phyloP scores from a whole-genome alignment of 2,329 filamentous ascomycete species.

The Claviceps quebecensis region DNA sequence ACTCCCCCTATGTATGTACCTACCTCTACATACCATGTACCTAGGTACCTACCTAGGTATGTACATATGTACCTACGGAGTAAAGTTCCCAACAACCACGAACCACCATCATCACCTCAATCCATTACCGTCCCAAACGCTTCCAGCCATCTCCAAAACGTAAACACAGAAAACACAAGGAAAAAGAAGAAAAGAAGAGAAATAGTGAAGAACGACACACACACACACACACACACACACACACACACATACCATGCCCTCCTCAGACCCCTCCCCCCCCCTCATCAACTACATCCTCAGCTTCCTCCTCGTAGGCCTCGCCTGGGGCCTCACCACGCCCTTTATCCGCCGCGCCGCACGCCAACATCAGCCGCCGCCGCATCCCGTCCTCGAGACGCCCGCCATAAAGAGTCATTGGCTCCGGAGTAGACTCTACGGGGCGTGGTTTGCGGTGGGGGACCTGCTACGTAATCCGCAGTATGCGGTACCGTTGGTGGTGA shows the following conservation, averaged over 20 bases:
- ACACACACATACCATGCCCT: not conserved
- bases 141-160: too few relatives aligned
- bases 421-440: constrained; percentile 45
- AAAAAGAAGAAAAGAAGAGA: not conserved
- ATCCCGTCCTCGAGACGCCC: constrained; percentile 37
- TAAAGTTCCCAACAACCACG: not conserved
- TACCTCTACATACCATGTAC: not conserved
- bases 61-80: too few relatives aligned
- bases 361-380: constrained; percentile 51
- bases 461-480: constrained; percentile 71
- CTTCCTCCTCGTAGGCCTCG: constrained; percentile 80
- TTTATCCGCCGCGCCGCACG: constrained; percentile 83
- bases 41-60: too few relatives aligned
- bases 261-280: constrained; percentile 25
- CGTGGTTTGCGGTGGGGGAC: constrained; percentile 64
- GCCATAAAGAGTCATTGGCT: constrained; percentile 44
- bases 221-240: too few relatives aligned
- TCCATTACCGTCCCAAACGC: not conserved
- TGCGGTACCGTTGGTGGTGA: constrained; percentile 70
- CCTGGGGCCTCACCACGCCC: constrained; percentile 84
- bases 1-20: not conserved
- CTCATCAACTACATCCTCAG: constrained; percentile 73
- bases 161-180: too few relatives aligned
- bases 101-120: not conserved
- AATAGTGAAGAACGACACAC: too few relatives aligned